Evolutionary conservation across 208 protist species (phyloP), one percentile per base, ranked within the genome.

Genomic region (Leishmania turanica): DNA sequence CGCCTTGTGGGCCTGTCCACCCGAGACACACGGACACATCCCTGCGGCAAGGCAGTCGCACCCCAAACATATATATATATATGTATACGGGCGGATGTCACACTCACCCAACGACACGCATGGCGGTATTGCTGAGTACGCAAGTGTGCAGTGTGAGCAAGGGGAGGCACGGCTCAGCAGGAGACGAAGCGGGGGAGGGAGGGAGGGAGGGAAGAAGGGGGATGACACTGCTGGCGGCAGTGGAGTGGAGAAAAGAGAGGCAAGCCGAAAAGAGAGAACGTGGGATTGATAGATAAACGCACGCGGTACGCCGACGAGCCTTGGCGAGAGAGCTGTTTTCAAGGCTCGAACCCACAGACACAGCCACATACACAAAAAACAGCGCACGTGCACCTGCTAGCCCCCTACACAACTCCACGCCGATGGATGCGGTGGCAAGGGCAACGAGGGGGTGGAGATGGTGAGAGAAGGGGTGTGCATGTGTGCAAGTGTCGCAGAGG

Each of bases 181-280:
- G 51, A 54, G 65, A 34, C 27, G 17, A 47, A n/a, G 42, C 8
- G 24, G 34, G 49, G n/a, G 37, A 13, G 73, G 4, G 34, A 37
- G 31, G 34, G 34, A 34, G 49, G n/a, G 37, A 13, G 73, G 4
- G 34, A n/a, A n/a, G n/a, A n/a, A 37, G 31, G 11, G 11, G 34
- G 8, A 65, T 40, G 51, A 7, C 27, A 31, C 54, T 60, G n/a
- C 8, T 42, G 40, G 34, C 40, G 62, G 17, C 51, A 40, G 65
- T 58, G 37, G 37, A 68, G 69, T 37, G 58, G 27, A 17, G 66
- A 73, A 76, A 82, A 27, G 47, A 74, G 13, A 74, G 47, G n/a
- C 7, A 34, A 24, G 40, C 31, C 70, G 19, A 42, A 42, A 21
- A 24, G 24, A 11, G 40, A 2, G 68, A 3, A 27, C 37, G 21